Conservation (phyloP, 345 rosid genomes). For the Jatropha curcas region DNA sequence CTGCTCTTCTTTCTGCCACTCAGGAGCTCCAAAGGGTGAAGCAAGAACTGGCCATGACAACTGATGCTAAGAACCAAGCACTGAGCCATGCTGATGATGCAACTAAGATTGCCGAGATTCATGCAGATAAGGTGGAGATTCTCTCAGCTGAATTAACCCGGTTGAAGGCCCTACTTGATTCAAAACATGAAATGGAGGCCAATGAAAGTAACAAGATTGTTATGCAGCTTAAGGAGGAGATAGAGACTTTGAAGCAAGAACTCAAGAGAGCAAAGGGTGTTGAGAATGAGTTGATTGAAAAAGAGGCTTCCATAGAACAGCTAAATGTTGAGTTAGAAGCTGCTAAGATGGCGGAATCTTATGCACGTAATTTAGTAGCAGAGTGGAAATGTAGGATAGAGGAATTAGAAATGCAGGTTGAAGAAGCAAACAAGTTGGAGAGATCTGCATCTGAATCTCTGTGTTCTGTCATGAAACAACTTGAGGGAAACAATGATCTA, state of each 20-base stretch:
- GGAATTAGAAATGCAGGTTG: slow-evolving; percentile 57
- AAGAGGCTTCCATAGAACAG: slow-evolving; percentile 62
- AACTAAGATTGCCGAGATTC: slow-evolving; percentile 81
- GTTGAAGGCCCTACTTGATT: slow-evolving; percentile 73
- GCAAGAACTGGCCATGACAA: slow-evolving; percentile 66
- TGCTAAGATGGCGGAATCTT: slow-evolving; percentile 81
- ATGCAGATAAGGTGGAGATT: slow-evolving; percentile 71
- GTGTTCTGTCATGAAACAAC: slow-evolving; percentile 81
- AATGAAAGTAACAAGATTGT: slow-evolving; percentile 49
- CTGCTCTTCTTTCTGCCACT: slow-evolving; percentile 67
- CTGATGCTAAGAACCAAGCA: slow-evolving; percentile 85
- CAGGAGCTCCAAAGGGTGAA: slow-evolving; percentile 70
- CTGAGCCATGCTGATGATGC: slow-evolving; percentile 87
- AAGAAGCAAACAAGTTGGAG: slow-evolving; percentile 71
- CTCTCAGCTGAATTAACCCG: slow-evolving; percentile 71
- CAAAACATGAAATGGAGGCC: slow-evolving; percentile 56
- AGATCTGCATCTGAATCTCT: slow-evolving; percentile 82
- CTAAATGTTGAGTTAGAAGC: slow-evolving; percentile 83
- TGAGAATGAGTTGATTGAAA: slow-evolving; percentile 57
- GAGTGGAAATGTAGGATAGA: slow-evolving; percentile 71
- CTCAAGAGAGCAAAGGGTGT: slow-evolving; percentile 54
- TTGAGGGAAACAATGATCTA: slow-evolving; percentile 67
- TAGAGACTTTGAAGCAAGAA: slow-evolving; percentile 54
- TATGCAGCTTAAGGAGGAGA: slow-evolving; percentile 54
- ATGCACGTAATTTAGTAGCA: slow-evolving; percentile 65